A percentile compares a stretch with the other conserved stretches of the same genome.
Conservation (phyloP, 192 early-diverging fungal species). For the Mortierella hygrophila region DNA sequence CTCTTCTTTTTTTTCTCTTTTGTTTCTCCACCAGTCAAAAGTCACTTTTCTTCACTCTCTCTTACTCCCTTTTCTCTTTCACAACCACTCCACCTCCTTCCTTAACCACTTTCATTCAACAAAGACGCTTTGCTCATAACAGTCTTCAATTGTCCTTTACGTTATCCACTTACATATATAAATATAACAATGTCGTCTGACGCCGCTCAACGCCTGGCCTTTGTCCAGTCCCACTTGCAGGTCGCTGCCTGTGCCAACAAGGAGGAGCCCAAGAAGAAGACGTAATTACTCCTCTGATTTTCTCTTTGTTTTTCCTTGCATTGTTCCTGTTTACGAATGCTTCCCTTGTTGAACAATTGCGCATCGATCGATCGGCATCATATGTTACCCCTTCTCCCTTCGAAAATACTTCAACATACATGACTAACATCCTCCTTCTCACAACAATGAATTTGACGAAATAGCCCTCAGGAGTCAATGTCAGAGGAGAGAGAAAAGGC, state of each 20-base stretch:
- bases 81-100: neutral
- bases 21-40: slow-evolving; percentile 10
- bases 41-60: neutral
- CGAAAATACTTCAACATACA: neutral
- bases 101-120: neutral
- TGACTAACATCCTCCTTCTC: neutral
- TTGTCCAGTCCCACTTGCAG: slow-evolving; percentile 49
- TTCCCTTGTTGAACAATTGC: too few species aligned
- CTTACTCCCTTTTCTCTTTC: neutral
- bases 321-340: too few species aligned
- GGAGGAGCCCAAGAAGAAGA: slow-evolving; percentile 50
- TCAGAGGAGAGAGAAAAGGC: slow-evolving; percentile 81
- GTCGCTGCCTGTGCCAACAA: slow-evolving; percentile 40
- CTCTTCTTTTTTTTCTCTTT: neutral
- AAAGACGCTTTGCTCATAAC: neutral
- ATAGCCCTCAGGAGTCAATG: slow-evolving; percentile 61
- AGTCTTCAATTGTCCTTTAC: neutral
- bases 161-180: neutral
- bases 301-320: neutral
- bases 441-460: neutral
- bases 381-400: neutral
- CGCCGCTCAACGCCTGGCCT: slow-evolving; percentile 45
- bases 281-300: slow-evolving; percentile 15
- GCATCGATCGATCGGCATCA: too few species aligned
- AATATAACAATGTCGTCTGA: slow-evolving; percentile 37